phyloP scores from a whole-genome alignment of 2,329 filamentous ascomycete species.

The Blastomyces parvus region DNA sequence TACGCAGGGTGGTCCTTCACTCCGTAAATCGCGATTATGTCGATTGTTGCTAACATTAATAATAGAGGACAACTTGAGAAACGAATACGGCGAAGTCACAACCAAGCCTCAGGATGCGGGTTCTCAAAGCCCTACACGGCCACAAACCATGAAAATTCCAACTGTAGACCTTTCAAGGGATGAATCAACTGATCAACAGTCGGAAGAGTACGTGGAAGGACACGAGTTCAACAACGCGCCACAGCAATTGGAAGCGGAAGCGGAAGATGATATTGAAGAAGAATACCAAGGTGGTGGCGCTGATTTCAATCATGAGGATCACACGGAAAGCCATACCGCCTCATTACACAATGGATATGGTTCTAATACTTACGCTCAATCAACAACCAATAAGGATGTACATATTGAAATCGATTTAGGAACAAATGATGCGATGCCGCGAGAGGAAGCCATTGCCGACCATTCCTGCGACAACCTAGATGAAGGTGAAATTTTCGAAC shows the following conservation, averaged over 20 bases:
- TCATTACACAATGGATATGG: background rate
- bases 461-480: constrained; percentile 9
- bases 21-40: background rate
- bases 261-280: constrained; percentile 15
- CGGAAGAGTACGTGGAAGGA: background rate
- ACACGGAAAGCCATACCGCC: constrained; percentile 3
- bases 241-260: constrained; percentile 12
- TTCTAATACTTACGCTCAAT: background rate
- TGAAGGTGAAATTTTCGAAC: constrained; percentile 14
- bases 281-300: background rate
- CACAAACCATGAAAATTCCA: constrained; percentile 2
- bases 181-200: constrained; percentile 4
- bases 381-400: constrained; percentile 3
- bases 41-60: background rate
- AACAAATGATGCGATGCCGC: background rate
- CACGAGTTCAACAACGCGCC: constrained; percentile 6
- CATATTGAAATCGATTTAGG: constrained; percentile 11
- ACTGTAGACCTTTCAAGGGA: constrained; percentile 7
- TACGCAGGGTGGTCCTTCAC: constrained; percentile 13
- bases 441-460: background rate
- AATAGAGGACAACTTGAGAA: constrained; percentile 1
- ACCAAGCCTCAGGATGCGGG: background rate
- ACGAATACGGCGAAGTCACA: background rate
- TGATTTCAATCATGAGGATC: background rate
- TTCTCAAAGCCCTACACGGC: background rate